phyloP scores from a whole-genome alignment of 2,329 filamentous ascomycete genomes.

The Trichophyton mentagrophytes region DNA sequence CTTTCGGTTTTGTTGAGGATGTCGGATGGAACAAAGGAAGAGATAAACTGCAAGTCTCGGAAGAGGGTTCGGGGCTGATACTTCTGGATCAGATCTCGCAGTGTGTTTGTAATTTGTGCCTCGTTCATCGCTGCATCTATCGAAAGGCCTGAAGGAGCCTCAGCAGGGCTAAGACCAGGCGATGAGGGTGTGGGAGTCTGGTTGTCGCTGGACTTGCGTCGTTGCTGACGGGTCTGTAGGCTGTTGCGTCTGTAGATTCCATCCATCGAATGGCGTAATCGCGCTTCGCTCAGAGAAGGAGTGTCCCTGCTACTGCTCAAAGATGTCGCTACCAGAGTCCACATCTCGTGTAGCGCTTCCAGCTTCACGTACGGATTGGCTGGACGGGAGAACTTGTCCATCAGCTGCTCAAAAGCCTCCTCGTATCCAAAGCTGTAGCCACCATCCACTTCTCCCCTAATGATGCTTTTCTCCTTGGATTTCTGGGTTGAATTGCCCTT shows the following conservation, averaged over 20 bases:
- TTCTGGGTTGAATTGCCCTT: background rate
- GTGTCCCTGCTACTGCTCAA: conserved; percentile 28
- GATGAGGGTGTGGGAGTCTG: conserved; percentile 11
- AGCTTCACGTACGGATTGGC: conserved; percentile 81
- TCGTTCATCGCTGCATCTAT: conserved; percentile 46
- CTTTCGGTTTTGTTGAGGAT: conserved; percentile 46
- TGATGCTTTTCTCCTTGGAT: background rate
- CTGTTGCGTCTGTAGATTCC: conserved; percentile 10
- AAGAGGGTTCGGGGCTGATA: conserved; percentile 70
- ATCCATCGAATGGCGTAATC: conserved; percentile 28
- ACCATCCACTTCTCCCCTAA: background rate
- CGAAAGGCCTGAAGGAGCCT: conserved; percentile 21
- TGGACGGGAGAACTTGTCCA: conserved; percentile 78
- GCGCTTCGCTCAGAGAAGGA: conserved; percentile 6
- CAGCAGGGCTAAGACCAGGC: conserved; percentile 10
- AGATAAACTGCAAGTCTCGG: conserved; percentile 63
- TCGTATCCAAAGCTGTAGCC: conserved; percentile 56
- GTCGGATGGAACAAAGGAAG: conserved; percentile 46
- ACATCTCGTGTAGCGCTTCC: conserved; percentile 67
- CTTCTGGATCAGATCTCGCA: conserved; percentile 54
- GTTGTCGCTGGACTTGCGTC: conserved; percentile 2
- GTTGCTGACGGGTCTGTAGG: conserved; percentile 10
- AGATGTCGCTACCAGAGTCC: conserved; percentile 67
- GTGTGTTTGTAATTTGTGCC: conserved; percentile 49
- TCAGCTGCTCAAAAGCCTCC: conserved; percentile 62